Evolutionary conservation across 2,329 filamentous ascomycete species (phyloP).

Genomic region (Cladosporium sp.): DNA sequence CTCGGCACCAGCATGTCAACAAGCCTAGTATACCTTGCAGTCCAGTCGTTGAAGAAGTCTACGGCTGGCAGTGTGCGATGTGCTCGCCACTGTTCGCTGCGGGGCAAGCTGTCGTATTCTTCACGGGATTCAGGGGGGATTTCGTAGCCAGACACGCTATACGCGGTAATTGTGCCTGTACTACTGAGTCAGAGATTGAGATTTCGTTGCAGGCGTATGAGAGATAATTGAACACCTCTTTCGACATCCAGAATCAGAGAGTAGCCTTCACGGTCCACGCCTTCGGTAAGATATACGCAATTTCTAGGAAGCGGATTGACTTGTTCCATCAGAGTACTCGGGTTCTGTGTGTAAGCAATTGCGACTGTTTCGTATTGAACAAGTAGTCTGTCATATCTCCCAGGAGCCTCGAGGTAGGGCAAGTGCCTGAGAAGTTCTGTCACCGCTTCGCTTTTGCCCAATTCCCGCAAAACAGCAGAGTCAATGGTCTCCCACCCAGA

Average conservation of each 20-base stretch:
- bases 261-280: slow-evolving; percentile 5
- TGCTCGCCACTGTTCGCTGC: slow-evolving; percentile 5
- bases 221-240: neutral
- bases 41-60: slow-evolving; percentile 54
- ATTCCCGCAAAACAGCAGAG: neutral
- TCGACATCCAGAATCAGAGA: slow-evolving; percentile 7
- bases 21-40: slow-evolving; percentile 8
- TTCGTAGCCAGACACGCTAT: slow-evolving; percentile 2
- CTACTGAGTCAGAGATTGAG: neutral
- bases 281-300: slow-evolving; percentile 13
- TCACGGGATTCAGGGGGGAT: neutral
- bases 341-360: neutral
- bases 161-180: slow-evolving; percentile 9
- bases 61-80: slow-evolving; percentile 31
- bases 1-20: slow-evolving; percentile 10
- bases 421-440: neutral
- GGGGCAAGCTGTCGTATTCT: neutral
- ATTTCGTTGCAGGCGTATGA: neutral
- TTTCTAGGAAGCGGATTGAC: neutral
- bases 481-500: neutral
- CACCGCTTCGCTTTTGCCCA: neutral
- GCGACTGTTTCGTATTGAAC: neutral
- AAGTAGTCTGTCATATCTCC: neutral
- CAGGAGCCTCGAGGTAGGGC: neutral
- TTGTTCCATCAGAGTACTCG: slow-evolving; percentile 3